phyloP scores from a whole-genome alignment of 2,329 filamentous ascomycete species.

The Diaporthe longicolla region DNA sequence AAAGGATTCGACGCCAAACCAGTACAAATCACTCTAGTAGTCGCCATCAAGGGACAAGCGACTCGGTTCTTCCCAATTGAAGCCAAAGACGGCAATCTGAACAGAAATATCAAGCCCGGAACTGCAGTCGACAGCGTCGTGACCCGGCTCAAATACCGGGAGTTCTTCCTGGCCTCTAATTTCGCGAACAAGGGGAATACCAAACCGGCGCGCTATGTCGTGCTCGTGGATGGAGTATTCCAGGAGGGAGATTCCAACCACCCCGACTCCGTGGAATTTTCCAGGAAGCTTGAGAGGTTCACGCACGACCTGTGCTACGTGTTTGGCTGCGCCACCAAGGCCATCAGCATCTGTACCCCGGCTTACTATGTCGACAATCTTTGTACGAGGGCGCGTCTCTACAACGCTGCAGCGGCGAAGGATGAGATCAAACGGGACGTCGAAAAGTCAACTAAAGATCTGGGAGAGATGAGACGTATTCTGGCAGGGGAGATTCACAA shows the following conservation, averaged over 20 bases:
- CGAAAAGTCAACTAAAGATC: conserved; percentile 2
- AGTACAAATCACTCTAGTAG: conserved; percentile 79
- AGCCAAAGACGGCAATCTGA: conserved; percentile 46
- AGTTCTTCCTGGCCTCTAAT: conserved; percentile 90
- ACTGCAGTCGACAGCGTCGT: conserved; percentile 90
- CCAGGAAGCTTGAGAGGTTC: conserved; percentile 77
- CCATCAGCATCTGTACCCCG: conserved; percentile 87
- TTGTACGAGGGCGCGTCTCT: conserved; percentile 81
- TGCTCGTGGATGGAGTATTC: conserved; percentile 80
- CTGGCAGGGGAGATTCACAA: conserved; percentile 55
- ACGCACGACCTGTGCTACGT: conserved; percentile 88
- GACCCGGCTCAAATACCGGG: conserved; percentile 81
- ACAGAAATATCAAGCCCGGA: conserved; percentile 78
- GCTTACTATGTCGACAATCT: conserved; percentile 93
- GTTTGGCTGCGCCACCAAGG: conserved; percentile 88
- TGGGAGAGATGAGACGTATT: background rate
- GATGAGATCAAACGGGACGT: conserved; percentile 49
- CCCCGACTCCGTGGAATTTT: conserved; percentile 54
- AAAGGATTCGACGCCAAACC: conserved; percentile 47
- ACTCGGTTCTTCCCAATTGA: conserved; percentile 79
- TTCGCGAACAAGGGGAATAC: conserved; percentile 86
- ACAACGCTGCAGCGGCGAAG: conserved; percentile 76
- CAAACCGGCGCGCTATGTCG: conserved; percentile 87
- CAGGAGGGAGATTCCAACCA: conserved; percentile 51
- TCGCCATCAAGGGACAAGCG: conserved; percentile 91